A percentile compares a stretch with the other conserved stretches of the same genome.
phyloP scores from a whole-genome alignment of 106 monocot genomes.

The Alisma plantagoaquatica region DNA sequence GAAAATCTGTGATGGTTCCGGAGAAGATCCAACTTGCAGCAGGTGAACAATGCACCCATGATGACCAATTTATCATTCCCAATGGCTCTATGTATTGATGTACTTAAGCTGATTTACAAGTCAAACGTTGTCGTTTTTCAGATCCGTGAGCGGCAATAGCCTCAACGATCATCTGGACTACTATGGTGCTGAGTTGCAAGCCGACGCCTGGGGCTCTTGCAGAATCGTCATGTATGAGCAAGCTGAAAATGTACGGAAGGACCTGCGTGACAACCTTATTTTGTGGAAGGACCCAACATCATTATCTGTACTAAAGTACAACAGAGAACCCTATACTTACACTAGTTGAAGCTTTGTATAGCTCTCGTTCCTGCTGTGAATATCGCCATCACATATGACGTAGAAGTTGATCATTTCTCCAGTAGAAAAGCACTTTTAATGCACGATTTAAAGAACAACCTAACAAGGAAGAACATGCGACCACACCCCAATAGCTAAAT shows the following conservation, averaged over 20 bases:
- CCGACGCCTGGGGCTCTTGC: slow-evolving; percentile 58
- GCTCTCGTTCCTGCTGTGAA: too few species aligned
- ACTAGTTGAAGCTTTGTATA: too few species aligned
- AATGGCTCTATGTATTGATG: too few species aligned
- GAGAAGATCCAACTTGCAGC: slow-evolving; percentile 93
- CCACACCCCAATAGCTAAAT: too few species aligned
- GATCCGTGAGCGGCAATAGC: slow-evolving; percentile 79
- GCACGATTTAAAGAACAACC: too few species aligned
- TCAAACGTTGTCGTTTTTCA: slow-evolving; percentile 6
- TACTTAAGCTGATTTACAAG: too few species aligned
- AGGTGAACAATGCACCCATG: slow-evolving; percentile 39
- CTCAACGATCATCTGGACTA: slow-evolving; percentile 73
- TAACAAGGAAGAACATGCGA: too few species aligned
- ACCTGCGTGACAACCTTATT: neutral
- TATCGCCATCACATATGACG: too few species aligned
- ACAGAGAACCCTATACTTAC: too few species aligned
- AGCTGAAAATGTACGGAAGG: neutral
- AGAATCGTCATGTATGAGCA: slow-evolving; percentile 30
- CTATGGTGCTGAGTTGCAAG: slow-evolving; percentile 46
- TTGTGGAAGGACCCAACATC: neutral
- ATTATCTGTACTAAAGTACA: neutral
- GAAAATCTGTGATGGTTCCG: slow-evolving; percentile 74
- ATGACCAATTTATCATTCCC: too few species aligned
- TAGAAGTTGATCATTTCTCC: too few species aligned
- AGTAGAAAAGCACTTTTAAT: too few species aligned